These are phyloP conservation scores for Phytophthora citrophthora DNA, from an alignment of 352 stramenopile genomes.

Conservation along the genomic window DNA sequence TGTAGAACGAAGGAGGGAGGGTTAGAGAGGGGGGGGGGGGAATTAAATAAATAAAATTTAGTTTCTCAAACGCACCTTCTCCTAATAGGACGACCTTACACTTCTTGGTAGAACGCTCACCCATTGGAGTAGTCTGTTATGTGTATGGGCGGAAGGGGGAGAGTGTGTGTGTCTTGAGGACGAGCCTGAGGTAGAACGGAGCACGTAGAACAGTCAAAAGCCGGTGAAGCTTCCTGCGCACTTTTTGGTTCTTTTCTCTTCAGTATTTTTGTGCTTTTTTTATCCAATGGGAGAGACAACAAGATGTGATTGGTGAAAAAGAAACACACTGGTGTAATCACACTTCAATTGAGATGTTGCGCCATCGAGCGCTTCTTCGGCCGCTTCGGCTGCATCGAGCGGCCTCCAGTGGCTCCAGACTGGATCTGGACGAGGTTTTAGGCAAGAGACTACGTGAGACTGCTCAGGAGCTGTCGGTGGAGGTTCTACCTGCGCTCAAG, in stretches of 20 bases:
- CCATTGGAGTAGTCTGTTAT: slow-evolving; percentile 34
- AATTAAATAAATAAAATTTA: background rate
- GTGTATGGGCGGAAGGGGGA: background rate
- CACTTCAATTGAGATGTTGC: slow-evolving; percentile 30
- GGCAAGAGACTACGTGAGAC: slow-evolving; percentile 32
- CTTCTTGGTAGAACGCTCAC: slow-evolving; percentile 75
- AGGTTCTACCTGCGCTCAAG: slow-evolving; percentile 79
- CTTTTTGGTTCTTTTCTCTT: slow-evolving; percentile 12
- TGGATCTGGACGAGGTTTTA: slow-evolving; percentile 32
- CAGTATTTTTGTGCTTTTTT: background rate
- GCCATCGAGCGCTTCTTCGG: slow-evolving; percentile 2
- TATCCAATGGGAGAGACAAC: slow-evolving; percentile 1
- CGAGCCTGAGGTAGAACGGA: background rate
- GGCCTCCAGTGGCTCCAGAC: slow-evolving; percentile 1
- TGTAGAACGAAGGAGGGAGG: slow-evolving; percentile 33
- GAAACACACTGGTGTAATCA: slow-evolving; percentile 2
- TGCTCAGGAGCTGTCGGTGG: slow-evolving; percentile 51
- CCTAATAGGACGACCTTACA: slow-evolving; percentile 88
- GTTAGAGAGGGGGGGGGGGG: background rate
- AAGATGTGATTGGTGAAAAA: background rate
- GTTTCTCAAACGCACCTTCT: slow-evolving; percentile 56
- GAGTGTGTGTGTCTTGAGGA: background rate
- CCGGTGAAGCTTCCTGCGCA: slow-evolving; percentile 7
- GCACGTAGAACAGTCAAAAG: slow-evolving; percentile 3
- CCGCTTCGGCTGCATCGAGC: background rate